Evolutionary conservation across 2,329 filamentous ascomycete species (phyloP).

Genomic region (Talaromyces sp.): DNA sequence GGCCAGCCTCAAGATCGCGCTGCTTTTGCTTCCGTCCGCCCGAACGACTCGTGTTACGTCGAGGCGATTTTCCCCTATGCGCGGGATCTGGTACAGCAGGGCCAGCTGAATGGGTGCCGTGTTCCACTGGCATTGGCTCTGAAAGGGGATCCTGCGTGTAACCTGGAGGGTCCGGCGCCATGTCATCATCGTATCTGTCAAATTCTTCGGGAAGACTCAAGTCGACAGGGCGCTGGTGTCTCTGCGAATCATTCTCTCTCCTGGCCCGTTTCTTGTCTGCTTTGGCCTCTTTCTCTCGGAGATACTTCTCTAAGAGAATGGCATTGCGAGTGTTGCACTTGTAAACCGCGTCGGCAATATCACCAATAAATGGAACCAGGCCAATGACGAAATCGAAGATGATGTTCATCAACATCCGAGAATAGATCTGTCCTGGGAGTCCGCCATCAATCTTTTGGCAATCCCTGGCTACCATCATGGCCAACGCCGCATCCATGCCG

Average conservation of each 20-base stretch:
- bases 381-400: slow-evolving; percentile 44
- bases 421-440: slow-evolving; percentile 51
- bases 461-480: slow-evolving; percentile 66
- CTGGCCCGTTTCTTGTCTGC: slow-evolving; percentile 27
- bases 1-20: slow-evolving; percentile 19
- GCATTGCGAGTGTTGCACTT: slow-evolving; percentile 46
- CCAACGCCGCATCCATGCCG: slow-evolving; percentile 64
- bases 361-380: slow-evolving; percentile 47
- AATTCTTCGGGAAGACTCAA: slow-evolving; percentile 34
- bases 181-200: slow-evolving; percentile 26
- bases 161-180: slow-evolving; percentile 19
- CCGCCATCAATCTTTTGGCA: slow-evolving; percentile 72
- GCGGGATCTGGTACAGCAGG: slow-evolving; percentile 19
- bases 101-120: neutral
- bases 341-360: slow-evolving; percentile 42
- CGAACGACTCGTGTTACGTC: slow-evolving; percentile 24
- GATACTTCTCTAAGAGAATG: slow-evolving; percentile 38
- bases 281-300: slow-evolving; percentile 38
- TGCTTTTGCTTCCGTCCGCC: slow-evolving; percentile 20
- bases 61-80: slow-evolving; percentile 18
- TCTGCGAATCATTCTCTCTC: slow-evolving; percentile 16
- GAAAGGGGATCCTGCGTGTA: slow-evolving; percentile 5
- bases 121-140: neutral
- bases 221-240: slow-evolving; percentile 19
- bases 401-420: slow-evolving; percentile 77